phyloP scores from a whole-genome alignment of 2,329 filamentous ascomycete genomes.

The Ascochyta rabiei region DNA sequence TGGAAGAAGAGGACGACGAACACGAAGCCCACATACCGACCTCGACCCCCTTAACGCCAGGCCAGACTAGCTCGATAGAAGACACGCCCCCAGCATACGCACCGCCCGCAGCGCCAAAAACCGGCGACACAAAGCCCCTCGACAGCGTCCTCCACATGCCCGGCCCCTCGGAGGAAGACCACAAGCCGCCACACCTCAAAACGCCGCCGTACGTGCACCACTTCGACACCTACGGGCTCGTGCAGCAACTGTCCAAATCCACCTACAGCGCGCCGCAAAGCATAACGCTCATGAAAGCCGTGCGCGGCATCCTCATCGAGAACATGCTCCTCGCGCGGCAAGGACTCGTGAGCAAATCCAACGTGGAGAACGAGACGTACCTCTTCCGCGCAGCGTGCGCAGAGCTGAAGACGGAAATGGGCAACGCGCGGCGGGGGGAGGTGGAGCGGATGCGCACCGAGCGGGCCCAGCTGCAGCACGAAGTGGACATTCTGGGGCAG shows the following conservation, averaged over 20 bases:
- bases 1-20: constrained; percentile 36
- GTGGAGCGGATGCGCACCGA: constrained; percentile 84
- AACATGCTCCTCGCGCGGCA: constrained; percentile 83
- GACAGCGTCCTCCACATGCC: constrained; percentile 52
- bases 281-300: constrained; percentile 88
- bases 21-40: constrained; percentile 14
- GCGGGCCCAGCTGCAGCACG: constrained; percentile 85
- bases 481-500: constrained; percentile 91
- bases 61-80: constrained; percentile 19
- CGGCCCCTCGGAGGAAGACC: constrained; percentile 45
- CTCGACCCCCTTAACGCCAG: constrained; percentile 23
- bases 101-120: constrained; percentile 32
- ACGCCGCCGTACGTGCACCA: constrained; percentile 88
- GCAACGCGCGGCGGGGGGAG: constrained; percentile 74
- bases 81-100: constrained; percentile 17
- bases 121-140: constrained; percentile 41
- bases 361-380: constrained; percentile 94
- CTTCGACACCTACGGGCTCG: constrained; percentile 92
- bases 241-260: constrained; percentile 74
- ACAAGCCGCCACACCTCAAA: constrained; percentile 69
- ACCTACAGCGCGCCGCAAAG: constrained; percentile 78
- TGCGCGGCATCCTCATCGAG: constrained; percentile 74
- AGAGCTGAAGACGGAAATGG: constrained; percentile 86
- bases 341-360: constrained; percentile 84
- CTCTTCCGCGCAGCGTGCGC: constrained; percentile 93